Base-by-base conservation (phyloP, 108 stramenopile genomes). In the Aurantiochytrium sp. region DNA sequence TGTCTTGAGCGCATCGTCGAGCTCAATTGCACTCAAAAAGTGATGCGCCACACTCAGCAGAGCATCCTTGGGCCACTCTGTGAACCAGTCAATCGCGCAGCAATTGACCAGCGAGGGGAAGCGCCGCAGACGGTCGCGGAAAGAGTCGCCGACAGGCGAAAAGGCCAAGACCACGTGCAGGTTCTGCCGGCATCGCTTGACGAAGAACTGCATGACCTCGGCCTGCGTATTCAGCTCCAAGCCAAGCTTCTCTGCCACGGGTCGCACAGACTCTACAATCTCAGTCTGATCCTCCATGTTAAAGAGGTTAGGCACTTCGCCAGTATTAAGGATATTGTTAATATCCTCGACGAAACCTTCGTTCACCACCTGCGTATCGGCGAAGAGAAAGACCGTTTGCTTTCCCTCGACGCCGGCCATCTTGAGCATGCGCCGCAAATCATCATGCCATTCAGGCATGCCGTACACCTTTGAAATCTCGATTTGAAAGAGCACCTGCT, bases 31-130 rank as follows among this genome's bases (percentile, higher is more conserved):
- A 21, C 83, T 91, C 12, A 95, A 72, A 87, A 95, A 95, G 58
- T 92, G 88, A 16, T 89, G 25, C 69, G 94, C 95, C 14, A 95
- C 95, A 49, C 89, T 88, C n/a, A 88, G 89, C 44, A 95, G 92
- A 21, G 95, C 95, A 47, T 95, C 94, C 87, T 92, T 91, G 23
- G 95, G 95, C 95, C 95, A 95, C 55, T 92, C 93, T 58, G 90
- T 87, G 92, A 95, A 95, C 94, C 95, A 95, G 73, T 95, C 95
- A 29, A 95, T 93, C n/a, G 94, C 93, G 87, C 94, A 94, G 90
- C 95, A 95, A 92, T 95, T 95, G 44, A 95, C 94, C 72, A 95
- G 90, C 5, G 94, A 91, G 14, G 95, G 95, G 88, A 95, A 95
- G 91, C 92, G 93, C 23, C 94, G 89, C 57, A 93, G 89, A 53